Base-by-base conservation (phyloP, 805 yeast genomes). In the Zygosaccharomyces lentus region DNA sequence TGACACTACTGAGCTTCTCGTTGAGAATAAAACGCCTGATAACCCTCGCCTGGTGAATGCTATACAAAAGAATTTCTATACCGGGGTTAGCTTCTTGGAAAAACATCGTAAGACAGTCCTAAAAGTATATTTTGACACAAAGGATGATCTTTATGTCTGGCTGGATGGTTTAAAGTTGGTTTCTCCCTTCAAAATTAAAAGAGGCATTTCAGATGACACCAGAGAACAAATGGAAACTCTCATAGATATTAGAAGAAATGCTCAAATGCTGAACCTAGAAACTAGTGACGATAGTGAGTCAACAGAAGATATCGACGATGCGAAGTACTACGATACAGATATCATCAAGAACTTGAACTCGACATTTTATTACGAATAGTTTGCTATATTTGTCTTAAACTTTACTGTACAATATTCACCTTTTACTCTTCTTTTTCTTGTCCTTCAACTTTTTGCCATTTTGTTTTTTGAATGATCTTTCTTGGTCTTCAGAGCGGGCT, bases 91-190 rank as follows among this genome's bases (percentile, higher is more conserved):
- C 0, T 61, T 83, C 15, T 49, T 72, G 9, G 79, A 72, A 53
- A 58, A 72, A 54, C 58, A 64, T 30, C 66, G 66, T 29, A 71
- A 73, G 34, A 58, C 67, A 15, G 52, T 80, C 9, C 70, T 86
- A 45, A 62, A 72, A n/a, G 82, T 86, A 55, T 86, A 75, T 59
- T 77, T 86, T 10, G 90, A 84, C 48, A 82, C 87, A 1, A 75
- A 76, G 51, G 87, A 82, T 39, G 74, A 78, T 40, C 79, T 83
- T 35, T 78, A 76, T 44, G 77, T 81, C 6, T 87, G 95, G 95
- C 67, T 83, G 29, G 95, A 87, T 65, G 96, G 95, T 0, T 62
- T 87, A 45, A 79, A 78, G 56, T 66, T 80, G 59, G 58, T 79
- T 29, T 67, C 73, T 16, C 43, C 70, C 57, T 41, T 48, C 46